Evolutionary conservation across 306 rosid genomes (phyloP), one percentile per base, ranked within the genome.

Genomic region (Arachis stenosperma): DNA sequence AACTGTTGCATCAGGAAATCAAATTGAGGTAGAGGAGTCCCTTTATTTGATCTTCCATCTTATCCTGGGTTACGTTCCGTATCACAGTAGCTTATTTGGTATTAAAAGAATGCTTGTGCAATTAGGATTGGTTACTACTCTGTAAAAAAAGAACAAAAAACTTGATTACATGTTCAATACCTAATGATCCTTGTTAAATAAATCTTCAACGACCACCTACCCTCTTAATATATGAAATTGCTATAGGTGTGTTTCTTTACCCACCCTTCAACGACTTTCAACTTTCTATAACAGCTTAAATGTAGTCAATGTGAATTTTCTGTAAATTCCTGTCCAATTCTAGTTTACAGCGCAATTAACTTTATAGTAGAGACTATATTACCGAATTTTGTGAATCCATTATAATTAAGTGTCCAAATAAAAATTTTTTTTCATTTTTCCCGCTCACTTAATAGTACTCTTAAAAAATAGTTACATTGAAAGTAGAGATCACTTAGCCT

Each of bases 231-330:
- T 33, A 44, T 47, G 8, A 52, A 52, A 8, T 61, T 5, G 37
- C 57, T 36, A 46, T 11, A 22, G 62, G 40, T 11, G 27, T 27
- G 27, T 27, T 52, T 27, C 43, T 13, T 52, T 59, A 30, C 33
- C 42, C 10, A 37, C 58, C 71, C 63, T 52, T 61, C 66, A 36
- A 53, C 41, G n/a, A 56, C 36, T 73, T 54, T 15, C 51, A 61
- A 60, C 47, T 74, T 43, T 43, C 65, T 7, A 30, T 61, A n/a
- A 43, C n/a, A 30, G 27, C 67, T 48, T 27, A 61, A 29, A 72
- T 36, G 39, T 47, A 27, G 27, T 36, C 67, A 71, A 65, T 8
- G 1, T 40, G 46, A 42, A 41, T 48, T 27, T 29, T 46, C 22
- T 46, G 4, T 33, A 33, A 33, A 33, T 33, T 30, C n/a, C 58